Evolutionary conservation across 768 basidiomycete genomes (phyloP).

Genomic region (Lactarius quietus): DNA sequence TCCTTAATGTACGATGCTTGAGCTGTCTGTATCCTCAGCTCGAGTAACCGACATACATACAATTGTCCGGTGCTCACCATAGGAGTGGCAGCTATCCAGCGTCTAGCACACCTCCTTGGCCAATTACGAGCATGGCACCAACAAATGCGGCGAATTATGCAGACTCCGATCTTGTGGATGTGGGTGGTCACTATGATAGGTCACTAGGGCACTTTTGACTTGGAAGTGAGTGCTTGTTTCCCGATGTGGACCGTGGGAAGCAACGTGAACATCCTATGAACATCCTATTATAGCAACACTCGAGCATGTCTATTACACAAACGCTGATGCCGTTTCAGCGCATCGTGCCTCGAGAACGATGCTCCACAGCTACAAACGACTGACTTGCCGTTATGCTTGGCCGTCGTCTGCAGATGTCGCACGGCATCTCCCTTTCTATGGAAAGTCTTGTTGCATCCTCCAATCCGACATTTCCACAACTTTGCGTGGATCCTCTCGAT

Average conservation of each 20-base stretch:
- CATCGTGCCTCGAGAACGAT: conserved; percentile 20
- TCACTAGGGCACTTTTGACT: too few relatives aligned
- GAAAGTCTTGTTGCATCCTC: conserved; percentile 20
- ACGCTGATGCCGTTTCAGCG: conserved; percentile 22
- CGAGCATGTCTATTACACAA: conserved; percentile 4
- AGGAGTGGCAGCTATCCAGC: background rate
- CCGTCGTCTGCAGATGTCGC: conserved; percentile 21
- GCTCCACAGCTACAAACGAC: conserved; percentile 22
- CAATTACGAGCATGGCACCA: background rate
- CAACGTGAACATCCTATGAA: too few relatives aligned
- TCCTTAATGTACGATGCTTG: background rate
- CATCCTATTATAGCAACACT: background rate
- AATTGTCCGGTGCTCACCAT: background rate
- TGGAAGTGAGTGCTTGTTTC: too few relatives aligned
- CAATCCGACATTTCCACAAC: conserved; percentile 21
- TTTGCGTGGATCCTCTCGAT: conserved; percentile 19
- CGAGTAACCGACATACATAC: background rate
- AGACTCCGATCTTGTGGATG: background rate
- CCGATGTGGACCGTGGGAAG: too few relatives aligned
- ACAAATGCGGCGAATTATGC: background rate
- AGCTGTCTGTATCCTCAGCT: background rate
- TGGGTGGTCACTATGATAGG: background rate
- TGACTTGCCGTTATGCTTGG: conserved; percentile 19
- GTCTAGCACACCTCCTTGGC: background rate
- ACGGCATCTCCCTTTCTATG: conserved; percentile 19